Conservation (phyloP, 176 grass and related monocot species). For the Oryza nivara region DNA sequence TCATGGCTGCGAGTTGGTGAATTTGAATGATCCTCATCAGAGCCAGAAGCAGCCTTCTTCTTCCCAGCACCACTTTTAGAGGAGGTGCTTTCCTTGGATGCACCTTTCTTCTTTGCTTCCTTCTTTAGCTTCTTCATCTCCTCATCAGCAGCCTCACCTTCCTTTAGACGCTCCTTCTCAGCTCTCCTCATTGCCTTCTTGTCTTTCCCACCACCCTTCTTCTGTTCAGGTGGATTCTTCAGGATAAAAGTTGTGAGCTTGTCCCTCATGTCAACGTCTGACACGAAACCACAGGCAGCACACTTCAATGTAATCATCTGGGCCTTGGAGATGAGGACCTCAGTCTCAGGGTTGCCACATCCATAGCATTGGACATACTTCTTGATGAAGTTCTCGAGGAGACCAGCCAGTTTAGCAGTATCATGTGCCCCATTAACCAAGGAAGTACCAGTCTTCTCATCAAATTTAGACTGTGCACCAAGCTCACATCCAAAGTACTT, state of each 20-base stretch:
- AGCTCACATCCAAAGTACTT: slow-evolving; percentile 89
- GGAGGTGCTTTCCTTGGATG: slow-evolving; percentile 12
- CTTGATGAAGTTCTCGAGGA: slow-evolving; percentile 90
- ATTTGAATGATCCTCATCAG: slow-evolving; percentile 70
- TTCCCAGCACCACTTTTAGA: neutral
- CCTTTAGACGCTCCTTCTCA: slow-evolving; percentile 85
- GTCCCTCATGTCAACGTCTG: slow-evolving; percentile 89
- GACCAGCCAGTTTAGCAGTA: slow-evolving; percentile 77
- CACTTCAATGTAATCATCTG: slow-evolving; percentile 83
- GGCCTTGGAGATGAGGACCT: slow-evolving; percentile 72
- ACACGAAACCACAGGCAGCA: slow-evolving; percentile 86
- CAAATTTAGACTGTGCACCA: slow-evolving; percentile 84
- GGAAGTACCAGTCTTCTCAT: slow-evolving; percentile 64
- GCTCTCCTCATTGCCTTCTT: slow-evolving; percentile 91
- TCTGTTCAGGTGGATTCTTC: slow-evolving; percentile 85
- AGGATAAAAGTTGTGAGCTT: slow-evolving; percentile 81
- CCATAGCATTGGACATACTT: slow-evolving; percentile 92
- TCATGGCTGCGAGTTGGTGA: slow-evolving; percentile 55
- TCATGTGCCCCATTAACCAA: slow-evolving; percentile 94
- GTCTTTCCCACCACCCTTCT: slow-evolving; percentile 74
- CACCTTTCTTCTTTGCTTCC: slow-evolving; percentile 64
- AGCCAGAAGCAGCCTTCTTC: slow-evolving; percentile 37
- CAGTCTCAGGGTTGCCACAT: slow-evolving; percentile 89
- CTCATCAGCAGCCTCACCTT: slow-evolving; percentile 90
- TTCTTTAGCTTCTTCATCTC: slow-evolving; percentile 87